Evolutionary conservation across 345 rosid genomes (phyloP).

Genomic region (Eucalyptus lansdowneana): DNA sequence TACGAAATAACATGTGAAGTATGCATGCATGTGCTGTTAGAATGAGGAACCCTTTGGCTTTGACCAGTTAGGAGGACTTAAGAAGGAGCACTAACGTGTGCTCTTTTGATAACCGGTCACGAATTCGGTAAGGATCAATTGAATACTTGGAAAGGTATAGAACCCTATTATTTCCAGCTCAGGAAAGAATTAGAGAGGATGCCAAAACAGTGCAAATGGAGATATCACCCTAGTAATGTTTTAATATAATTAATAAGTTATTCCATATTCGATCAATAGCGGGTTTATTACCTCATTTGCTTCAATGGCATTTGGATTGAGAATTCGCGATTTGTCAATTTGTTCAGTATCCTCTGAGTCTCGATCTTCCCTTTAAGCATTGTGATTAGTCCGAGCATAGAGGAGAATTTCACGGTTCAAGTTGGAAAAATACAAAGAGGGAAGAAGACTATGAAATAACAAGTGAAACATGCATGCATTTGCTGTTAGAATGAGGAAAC

Average conservation of each 20-base stretch:
- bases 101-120: background rate
- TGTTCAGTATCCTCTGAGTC: background rate
- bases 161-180: background rate
- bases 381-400: background rate
- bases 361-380: background rate
- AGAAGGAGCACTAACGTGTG: background rate
- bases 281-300: background rate
- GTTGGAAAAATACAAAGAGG: background rate
- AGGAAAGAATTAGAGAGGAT: background rate
- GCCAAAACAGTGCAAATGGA: background rate
- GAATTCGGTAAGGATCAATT: background rate
- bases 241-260: background rate
- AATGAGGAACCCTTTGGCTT: background rate
- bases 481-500: background rate
- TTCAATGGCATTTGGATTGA: background rate
- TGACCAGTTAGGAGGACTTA: background rate
- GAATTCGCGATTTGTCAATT: background rate
- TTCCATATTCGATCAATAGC: background rate
- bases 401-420: background rate
- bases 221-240: background rate
- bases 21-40: background rate
- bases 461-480: background rate
- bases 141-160: background rate
- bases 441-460: background rate
- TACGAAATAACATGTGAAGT: background rate